Evolutionary conservation across 257 asterid species (phyloP), one percentile per base, ranked within the genome.

Genomic region (Solanum medicagineum): DNA sequence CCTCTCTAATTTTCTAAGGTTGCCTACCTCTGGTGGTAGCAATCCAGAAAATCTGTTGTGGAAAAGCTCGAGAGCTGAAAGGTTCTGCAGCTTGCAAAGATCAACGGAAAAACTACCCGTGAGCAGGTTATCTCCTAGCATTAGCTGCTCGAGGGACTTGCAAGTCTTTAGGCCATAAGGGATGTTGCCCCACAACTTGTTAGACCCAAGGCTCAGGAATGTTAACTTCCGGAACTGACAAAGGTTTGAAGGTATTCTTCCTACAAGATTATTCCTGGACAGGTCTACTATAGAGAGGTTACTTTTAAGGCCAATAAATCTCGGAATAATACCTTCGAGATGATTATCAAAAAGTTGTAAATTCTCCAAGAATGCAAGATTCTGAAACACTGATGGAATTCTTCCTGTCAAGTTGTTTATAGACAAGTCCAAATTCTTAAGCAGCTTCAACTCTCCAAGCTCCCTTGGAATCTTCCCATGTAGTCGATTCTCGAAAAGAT

Each of bases 41-140:
- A 91, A 85, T 45, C 98, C 98, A 1, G 97, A 88, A 90, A 95
- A 94, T 54, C 91, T 88, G 85, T 95, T 95, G 22, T 88, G 93
- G 63, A 89, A 79, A 36, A 95, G 97, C 90, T 95, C 98, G 24
- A 95, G 94, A 10, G 97, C 96, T 2, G 98, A 91, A 81, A 95
- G 96, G 88, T 93, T 94, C 81, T 84, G 91, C 73, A 95, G 98
- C 53, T 88, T 91, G 29, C 94, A 89, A 36, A 93, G 89, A 81
- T 95, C 93, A 10, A 91, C 66, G 3, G 98, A 93, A 47, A 95
- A 90, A 88, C 92, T 93, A 32, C 98, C 98, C 0, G 97, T 93
- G 36, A 95, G 94, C 19, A 91, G 92, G 86, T 95, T 95, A 80
- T 91, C 97, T 47, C 98, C 98, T 85, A 95, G 49, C 98, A 95